A percentile compares a stretch with the other conserved stretches of the same genome.
phyloP scores from a whole-genome alignment of 2,329 filamentous ascomycete species.

The Sclerotinia sclerotiorum region DNA sequence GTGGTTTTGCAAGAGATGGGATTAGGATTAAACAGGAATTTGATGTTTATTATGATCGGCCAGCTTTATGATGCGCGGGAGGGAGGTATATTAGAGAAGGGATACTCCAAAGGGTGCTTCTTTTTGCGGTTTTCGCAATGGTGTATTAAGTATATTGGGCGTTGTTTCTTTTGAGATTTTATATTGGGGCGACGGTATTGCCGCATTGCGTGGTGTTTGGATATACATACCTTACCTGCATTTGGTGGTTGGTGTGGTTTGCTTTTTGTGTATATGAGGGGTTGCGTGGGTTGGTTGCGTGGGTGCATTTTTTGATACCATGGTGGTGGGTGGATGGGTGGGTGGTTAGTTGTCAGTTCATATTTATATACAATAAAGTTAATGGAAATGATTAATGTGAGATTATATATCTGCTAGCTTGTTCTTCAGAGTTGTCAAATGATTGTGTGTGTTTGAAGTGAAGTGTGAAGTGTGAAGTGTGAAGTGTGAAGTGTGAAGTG shows the following conservation, averaged over 20 bases:
- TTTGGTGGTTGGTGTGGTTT: neutral
- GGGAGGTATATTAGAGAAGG: neutral
- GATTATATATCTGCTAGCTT: neutral
- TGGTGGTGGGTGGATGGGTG: neutral
- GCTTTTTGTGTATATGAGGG: neutral
- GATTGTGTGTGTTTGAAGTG: neutral
- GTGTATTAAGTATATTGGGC: constrained; percentile 6
- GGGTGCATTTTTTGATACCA: constrained; percentile 9
- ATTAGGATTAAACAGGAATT: constrained; percentile 14
- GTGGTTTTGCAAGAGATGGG: neutral
- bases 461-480: neutral
- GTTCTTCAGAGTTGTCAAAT: neutral
- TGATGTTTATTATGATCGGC: constrained; percentile 19
- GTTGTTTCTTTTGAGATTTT: neutral
- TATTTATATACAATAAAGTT: neutral
- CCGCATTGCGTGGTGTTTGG: constrained; percentile 11
- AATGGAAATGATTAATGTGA: constrained; percentile 9
- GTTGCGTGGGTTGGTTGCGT: too few relatives aligned
- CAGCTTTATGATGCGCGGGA: constrained; percentile 3
- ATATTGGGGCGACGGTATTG: neutral
- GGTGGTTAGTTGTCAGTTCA: neutral
- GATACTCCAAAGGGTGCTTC: neutral
- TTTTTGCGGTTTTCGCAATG: neutral
- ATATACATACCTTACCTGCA: neutral
- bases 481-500: neutral